Conservation (phyloP, 805 yeast species). For the Priceomyces fermenticarens region DNA sequence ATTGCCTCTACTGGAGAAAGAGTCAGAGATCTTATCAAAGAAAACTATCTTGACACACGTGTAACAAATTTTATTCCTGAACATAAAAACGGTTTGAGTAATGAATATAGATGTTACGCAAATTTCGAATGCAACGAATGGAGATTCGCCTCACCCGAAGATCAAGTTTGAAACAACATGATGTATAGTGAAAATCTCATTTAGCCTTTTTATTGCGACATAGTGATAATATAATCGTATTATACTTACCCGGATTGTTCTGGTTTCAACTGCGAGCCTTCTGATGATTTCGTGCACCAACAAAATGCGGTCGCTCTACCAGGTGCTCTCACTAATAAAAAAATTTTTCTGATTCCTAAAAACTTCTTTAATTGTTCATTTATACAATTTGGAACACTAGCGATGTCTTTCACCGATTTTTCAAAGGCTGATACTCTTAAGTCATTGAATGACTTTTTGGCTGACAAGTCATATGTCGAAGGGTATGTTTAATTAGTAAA, state of each 20-base stretch:
- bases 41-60: constrained; percentile 60
- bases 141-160: constrained; percentile 38
- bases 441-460: constrained; percentile 79
- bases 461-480: constrained; percentile 90
- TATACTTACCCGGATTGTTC: no score
- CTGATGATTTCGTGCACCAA: no score
- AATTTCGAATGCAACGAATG: constrained; percentile 67
- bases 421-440: constrained; percentile 62
- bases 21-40: constrained; percentile 62
- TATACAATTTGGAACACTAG: no score
- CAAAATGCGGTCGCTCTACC: neutral
- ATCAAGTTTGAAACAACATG: neutral
- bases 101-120: constrained; percentile 86
- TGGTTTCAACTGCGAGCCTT: no score
- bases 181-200: neutral
- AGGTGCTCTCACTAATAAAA: neutral
- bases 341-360: neutral
- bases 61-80: constrained; percentile 73
- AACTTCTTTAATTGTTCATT: no score
- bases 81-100: constrained; percentile 81
- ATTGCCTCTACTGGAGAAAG: constrained; percentile 90
- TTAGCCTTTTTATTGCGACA: neutral
- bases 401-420: constrained; percentile 78
- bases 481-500: constrained; percentile 64
- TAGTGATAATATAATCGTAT: neutral